Percentiles rank a stretch among this genome's conserved stretches.
Evolutionary conservation across 2,329 filamentous ascomycete genomes (phyloP).

Genomic region (Colletotrichum horii): DNA sequence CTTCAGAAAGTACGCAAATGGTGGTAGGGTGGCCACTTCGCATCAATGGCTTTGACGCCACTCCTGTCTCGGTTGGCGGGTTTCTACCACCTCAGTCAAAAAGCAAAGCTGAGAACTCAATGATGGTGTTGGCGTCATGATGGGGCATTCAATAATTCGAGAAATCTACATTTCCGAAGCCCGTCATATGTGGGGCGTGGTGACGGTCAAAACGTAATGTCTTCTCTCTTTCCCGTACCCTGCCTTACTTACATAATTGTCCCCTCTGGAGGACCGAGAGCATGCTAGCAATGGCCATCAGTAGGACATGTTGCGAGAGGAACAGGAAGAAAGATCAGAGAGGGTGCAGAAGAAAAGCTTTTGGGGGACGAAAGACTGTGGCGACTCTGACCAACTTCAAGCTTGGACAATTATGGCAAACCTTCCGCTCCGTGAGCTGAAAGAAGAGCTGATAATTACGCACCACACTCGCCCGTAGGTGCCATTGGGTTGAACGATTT

Average conservation of each 20-base stretch:
- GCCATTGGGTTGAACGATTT: background rate
- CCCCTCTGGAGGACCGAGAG: background rate
- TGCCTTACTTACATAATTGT: background rate
- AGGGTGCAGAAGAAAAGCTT: background rate
- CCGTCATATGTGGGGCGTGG: background rate
- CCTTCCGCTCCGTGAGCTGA: background rate
- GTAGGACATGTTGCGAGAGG: background rate
- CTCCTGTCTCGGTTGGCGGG: background rate
- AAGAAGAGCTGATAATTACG: background rate
- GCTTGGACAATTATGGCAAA: background rate
- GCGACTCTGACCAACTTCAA: background rate
- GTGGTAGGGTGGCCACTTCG: background rate
- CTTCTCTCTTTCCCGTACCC: background rate
- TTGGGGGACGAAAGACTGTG: background rate
- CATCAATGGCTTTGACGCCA: background rate
- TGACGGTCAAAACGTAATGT: background rate
- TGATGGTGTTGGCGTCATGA: background rate
- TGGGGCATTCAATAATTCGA: background rate
- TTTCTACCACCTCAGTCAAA: background rate
- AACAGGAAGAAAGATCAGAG: background rate
- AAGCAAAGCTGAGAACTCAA: background rate
- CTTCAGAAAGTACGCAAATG: background rate
- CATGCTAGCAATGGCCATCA: background rate
- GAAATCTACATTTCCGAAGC: background rate
- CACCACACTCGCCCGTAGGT: background rate